Conservation (phyloP, 225 moss, liverwort and hornwort species). For the Thuidium tamariscinum region DNA sequence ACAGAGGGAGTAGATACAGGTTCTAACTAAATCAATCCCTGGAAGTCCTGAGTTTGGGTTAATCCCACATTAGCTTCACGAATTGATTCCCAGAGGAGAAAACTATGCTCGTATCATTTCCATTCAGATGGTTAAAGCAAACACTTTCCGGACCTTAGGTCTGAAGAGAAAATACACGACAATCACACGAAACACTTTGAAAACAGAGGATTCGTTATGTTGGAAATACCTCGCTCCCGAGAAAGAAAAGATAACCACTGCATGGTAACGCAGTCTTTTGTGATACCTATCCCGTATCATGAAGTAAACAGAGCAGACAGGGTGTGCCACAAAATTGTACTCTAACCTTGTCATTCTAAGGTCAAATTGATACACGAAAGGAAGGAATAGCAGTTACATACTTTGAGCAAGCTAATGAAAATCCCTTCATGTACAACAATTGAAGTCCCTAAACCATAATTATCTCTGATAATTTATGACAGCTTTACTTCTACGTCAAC, state of each 20-base stretch:
- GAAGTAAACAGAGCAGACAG: not conserved
- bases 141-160: not conserved
- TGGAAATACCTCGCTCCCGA: not conserved
- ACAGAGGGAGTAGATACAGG: not conserved
- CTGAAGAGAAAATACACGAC: not conserved
- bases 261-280: not conserved
- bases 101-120: not conserved
- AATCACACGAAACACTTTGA: not conserved
- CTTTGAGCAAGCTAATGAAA: not conserved
- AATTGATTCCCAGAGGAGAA: not conserved
- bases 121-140: not conserved
- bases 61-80: not conserved
- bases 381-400: not conserved
- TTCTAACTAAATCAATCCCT: not conserved
- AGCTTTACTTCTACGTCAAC: conserved; percentile 39
- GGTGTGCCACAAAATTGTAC: not conserved
- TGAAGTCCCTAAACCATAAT: conserved; percentile 1
- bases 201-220: not conserved
- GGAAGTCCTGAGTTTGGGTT: not conserved
- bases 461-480: not conserved
- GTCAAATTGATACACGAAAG: not conserved
- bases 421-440: not conserved
- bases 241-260: not conserved
- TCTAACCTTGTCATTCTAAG: not conserved
- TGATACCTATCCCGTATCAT: not conserved